Evolutionary conservation across 2,329 filamentous ascomycete genomes (phyloP).

Genomic region (Apiospora saccharicola): DNA sequence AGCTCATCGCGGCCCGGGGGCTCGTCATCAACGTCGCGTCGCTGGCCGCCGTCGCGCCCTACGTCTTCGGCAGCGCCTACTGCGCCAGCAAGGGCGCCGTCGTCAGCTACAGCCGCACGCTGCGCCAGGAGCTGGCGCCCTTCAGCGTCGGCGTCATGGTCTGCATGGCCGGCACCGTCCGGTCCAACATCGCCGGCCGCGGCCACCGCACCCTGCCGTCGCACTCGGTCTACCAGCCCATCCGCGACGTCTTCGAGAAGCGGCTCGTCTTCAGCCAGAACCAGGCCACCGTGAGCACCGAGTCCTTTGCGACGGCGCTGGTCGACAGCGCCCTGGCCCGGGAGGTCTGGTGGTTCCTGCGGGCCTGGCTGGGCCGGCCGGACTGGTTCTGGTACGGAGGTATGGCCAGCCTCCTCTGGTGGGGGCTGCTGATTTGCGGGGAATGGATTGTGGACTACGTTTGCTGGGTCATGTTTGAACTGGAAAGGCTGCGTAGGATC

Average conservation of each 20-base stretch:
- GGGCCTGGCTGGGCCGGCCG: slow-evolving; percentile 48
- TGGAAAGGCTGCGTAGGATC: slow-evolving; percentile 18
- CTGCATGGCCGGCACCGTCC: slow-evolving; percentile 61
- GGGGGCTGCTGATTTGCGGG: slow-evolving; percentile 39
- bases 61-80: slow-evolving; percentile 62
- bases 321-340: slow-evolving; percentile 50
- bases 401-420: slow-evolving; percentile 40
- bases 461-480: slow-evolving; percentile 43
- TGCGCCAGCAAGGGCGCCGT: slow-evolving; percentile 63
- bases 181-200: slow-evolving; percentile 56
- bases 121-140: slow-evolving; percentile 61
- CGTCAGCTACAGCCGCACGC: slow-evolving; percentile 58
- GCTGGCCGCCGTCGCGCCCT: slow-evolving; percentile 57
- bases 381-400: slow-evolving; percentile 54
- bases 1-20: slow-evolving; percentile 55
- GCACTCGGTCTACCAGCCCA: slow-evolving; percentile 55
- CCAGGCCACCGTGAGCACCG: slow-evolving; percentile 52
- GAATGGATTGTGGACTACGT: slow-evolving; percentile 48
- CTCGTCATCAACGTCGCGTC: slow-evolving; percentile 63
- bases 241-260: slow-evolving; percentile 54
- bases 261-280: slow-evolving; percentile 57
- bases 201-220: slow-evolving; percentile 50
- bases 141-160: slow-evolving; percentile 65
- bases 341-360: slow-evolving; percentile 43
- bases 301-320: slow-evolving; percentile 52